Conservation (phyloP, 2,329 filamentous ascomycete genomes). For the Hymenoscyphus scutula region DNA sequence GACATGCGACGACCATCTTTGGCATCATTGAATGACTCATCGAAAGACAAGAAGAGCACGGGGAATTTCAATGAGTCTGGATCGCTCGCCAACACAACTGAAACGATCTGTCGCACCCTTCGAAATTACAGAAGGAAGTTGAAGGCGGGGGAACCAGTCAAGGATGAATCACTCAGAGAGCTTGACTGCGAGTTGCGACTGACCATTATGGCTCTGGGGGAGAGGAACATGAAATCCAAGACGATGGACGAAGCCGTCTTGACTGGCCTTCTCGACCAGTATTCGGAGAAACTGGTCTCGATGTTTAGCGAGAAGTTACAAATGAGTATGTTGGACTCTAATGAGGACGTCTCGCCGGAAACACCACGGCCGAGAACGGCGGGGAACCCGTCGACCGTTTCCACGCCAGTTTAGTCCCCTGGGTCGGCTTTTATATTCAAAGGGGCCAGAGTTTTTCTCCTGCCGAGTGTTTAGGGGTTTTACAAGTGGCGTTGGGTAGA, state of each 20-base stretch:
- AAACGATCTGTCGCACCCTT: slow-evolving; percentile 61
- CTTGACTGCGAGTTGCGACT: slow-evolving; percentile 63
- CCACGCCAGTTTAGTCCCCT: background rate
- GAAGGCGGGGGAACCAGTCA: slow-evolving; percentile 52
- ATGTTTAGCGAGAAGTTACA: slow-evolving; percentile 71
- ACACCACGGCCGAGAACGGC: slow-evolving; percentile 28
- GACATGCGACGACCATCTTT: slow-evolving; percentile 52
- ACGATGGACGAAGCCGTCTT: slow-evolving; percentile 57
- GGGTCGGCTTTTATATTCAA: background rate
- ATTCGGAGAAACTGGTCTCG: slow-evolving; percentile 68
- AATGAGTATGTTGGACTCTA: slow-evolving; percentile 37
- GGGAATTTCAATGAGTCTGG: slow-evolving; percentile 47
- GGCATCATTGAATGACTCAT: slow-evolving; percentile 44
- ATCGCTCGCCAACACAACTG: slow-evolving; percentile 60
- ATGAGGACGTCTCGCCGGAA: slow-evolving; percentile 13
- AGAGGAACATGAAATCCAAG: slow-evolving; percentile 39
- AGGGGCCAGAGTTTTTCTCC: background rate
- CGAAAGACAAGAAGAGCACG: slow-evolving; percentile 50
- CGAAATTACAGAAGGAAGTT: slow-evolving; percentile 63
- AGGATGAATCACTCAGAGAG: slow-evolving; percentile 57
- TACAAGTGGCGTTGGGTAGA: slow-evolving; percentile 1
- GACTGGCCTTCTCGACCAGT: slow-evolving; percentile 68
- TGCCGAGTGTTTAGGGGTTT: background rate
- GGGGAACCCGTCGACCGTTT: slow-evolving; percentile 16
- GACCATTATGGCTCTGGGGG: slow-evolving; percentile 55